Base-by-base conservation (phyloP, 75 land plant genomes). In the Selaginella tamariscina region DNA sequence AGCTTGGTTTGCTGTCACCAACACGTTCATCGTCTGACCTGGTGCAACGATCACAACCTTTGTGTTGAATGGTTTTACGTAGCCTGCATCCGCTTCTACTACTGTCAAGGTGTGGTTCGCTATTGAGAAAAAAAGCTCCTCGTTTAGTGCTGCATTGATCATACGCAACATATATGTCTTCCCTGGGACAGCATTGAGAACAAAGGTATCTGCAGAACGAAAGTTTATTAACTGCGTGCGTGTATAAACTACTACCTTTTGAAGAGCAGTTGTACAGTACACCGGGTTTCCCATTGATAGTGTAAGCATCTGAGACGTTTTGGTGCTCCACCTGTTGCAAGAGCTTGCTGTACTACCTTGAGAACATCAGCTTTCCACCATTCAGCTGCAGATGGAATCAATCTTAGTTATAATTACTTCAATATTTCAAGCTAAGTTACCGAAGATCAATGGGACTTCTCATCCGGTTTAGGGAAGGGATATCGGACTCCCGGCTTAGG, bases 381-480 rank as follows among this genome's bases (percentile, higher is more conserved):
- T 15, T 39, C 49, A 15, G 11, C 49, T 39, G 49, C n/a, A n/a
- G 49, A 78, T 39, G 0, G 2, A n/a, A n/a, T n/a, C n/a, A n/a
- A n/a, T n/a, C n/a, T n/a, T n/a, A n/a, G n/a, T n/a, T n/a, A n/a
- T n/a, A n/a, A n/a, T n/a, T n/a, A n/a, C n/a, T n/a, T n/a, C 15
- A 59, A 0, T 1, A 30, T 30, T 59, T 30, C 63, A 59, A 27
- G 18, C 2, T 27, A 28, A 24, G 32, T 31, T 29, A 81, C 86
- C 83, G 21, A 84, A 62, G 2, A 84, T 30, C 30, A 84, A 27
- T 65, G 82, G 75, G 8, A 32, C 71, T 72, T 84, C 87, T 76
- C 72, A 32, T 81, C 31, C 64, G 84, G 83, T 31, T 49, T 70
- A 1, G 82, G 87, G 55, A 81, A 84, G n/a, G 87, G 87, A 33